Evolutionary conservation across 2,329 filamentous ascomycete species (phyloP), one percentile per base, ranked within the genome.

Genomic region (Alternaria metachromatica): DNA sequence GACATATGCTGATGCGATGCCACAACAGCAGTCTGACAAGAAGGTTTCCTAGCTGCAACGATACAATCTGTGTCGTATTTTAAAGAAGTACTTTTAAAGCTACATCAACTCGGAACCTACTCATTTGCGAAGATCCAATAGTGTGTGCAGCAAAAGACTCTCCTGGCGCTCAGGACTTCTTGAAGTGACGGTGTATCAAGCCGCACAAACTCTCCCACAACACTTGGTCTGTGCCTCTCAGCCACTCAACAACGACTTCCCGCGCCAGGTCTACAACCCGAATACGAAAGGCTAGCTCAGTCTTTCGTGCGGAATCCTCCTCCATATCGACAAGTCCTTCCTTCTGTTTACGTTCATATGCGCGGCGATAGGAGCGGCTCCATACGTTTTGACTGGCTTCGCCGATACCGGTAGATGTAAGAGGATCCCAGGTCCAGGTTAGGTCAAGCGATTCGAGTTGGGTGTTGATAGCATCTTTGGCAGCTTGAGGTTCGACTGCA

Each of bases 191-290:
- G 62, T 73, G 72, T 15, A 76, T 46, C 55, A 94, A 93, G 0
- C 93, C 94, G 64, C 89, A 91, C 66, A 99, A 93, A 76, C 94
- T 97, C 80, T 96, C 92, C 79, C 95, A 97, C 0, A 96, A 75
- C 1, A 89, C 85, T 18, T 87, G 83, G 68, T 97, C 92, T 6
- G 85, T 83, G 0, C 96, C 95, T 71, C 92, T 89, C 1, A 93
- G 75, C 94, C 93, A 96, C 30, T 92, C 84, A 0, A 89, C 82
- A 18, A 82, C 78, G 4, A 83, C 77, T 15, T 79, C 75, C 5
- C 41, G 78, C 74, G 45, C 80, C 74, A 73, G 67, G 44, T 78
- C 78, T 15, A 72, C 59, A 7, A 78, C 69, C 6, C 57, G 60
- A 44, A 85, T 77, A 57, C 79, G 78, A 50, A 85, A 82, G 0